Evolutionary conservation across 2,329 filamentous ascomycete genomes (phyloP).

Genomic region (Didymella pinodella): DNA sequence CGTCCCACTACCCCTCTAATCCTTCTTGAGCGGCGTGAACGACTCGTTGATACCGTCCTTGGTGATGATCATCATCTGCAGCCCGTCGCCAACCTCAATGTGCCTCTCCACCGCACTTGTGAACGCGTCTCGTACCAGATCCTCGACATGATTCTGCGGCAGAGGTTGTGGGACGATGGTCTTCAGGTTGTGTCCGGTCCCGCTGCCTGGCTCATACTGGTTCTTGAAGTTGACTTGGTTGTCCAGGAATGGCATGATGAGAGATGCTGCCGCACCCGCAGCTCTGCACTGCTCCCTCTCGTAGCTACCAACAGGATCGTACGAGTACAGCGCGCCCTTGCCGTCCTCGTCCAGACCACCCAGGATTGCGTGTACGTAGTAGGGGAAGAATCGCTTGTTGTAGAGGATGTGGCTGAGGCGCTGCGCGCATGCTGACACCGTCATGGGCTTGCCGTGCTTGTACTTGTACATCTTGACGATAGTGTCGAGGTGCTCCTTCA

Average conservation of each 20-base stretch:
- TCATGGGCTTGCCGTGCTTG: slow-evolving; percentile 96
- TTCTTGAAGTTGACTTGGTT: slow-evolving; percentile 99
- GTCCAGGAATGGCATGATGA: slow-evolving; percentile 99
- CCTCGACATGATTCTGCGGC: slow-evolving; percentile 76
- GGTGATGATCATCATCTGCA: slow-evolving; percentile 96
- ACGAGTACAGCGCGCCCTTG: slow-evolving; percentile 92
- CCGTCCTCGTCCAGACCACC: slow-evolving; percentile 95
- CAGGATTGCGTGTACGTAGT: slow-evolving; percentile 95
- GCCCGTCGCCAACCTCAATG: slow-evolving; percentile 95
- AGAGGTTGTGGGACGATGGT: slow-evolving; percentile 74
- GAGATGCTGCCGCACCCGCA: slow-evolving; percentile 86
- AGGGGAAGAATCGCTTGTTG: slow-evolving; percentile 97
- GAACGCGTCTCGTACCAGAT: slow-evolving; percentile 94
- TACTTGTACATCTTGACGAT: slow-evolving; percentile 99
- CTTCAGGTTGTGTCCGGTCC: slow-evolving; percentile 80
- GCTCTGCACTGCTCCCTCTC: slow-evolving; percentile 96
- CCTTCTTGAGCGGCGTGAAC: slow-evolving; percentile 78
- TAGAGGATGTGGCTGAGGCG: slow-evolving; percentile 95
- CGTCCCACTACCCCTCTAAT: slow-evolving; percentile 40
- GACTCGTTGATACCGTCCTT: slow-evolving; percentile 87
- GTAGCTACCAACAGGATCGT: slow-evolving; percentile 97
- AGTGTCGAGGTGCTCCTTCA: slow-evolving; percentile 92
- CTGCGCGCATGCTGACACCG: slow-evolving; percentile 91
- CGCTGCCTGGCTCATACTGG: slow-evolving; percentile 89
- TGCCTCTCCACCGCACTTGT: slow-evolving; percentile 98